A percentile compares a stretch with the other conserved stretches of the same genome.
Conservation (phyloP, 1,284 basidiomycete genomes). For the Trichosporon ovoides region DNA sequence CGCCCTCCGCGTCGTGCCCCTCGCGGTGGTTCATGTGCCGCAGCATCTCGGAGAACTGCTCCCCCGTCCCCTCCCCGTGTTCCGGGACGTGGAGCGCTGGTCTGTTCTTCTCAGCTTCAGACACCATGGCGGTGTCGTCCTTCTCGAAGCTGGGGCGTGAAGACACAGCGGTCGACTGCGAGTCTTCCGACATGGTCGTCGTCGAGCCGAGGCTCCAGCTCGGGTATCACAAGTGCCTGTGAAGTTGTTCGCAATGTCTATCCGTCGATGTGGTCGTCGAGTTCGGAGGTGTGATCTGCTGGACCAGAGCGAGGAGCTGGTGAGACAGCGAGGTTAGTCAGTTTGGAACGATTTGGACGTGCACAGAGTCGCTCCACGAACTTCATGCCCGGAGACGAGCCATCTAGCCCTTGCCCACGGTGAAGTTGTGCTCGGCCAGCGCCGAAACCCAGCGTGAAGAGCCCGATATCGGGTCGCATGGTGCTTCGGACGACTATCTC, state of each 20-base stretch:
- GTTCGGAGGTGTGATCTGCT: too few relatives aligned
- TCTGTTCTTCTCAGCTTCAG: not conserved
- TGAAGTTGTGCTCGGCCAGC: not conserved
- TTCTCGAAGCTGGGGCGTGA: not conserved
- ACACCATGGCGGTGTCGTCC: not conserved
- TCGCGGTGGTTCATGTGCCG: not conserved
- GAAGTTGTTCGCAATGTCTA: too few relatives aligned
- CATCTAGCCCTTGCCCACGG: too few relatives aligned
- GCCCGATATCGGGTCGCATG: not conserved
- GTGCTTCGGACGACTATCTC: constrained; percentile 1
- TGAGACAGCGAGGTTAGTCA: too few relatives aligned
- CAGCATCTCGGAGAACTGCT: not conserved
- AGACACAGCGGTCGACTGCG: constrained; percentile 1
- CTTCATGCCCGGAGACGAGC: too few relatives aligned
- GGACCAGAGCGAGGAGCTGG: too few relatives aligned
- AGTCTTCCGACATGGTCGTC: not conserved
- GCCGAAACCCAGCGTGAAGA: not conserved
- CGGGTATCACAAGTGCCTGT: too few relatives aligned
- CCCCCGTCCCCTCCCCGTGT: not conserved
- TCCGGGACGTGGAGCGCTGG: not conserved
- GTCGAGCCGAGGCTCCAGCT: too few relatives aligned
- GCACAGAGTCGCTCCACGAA: too few relatives aligned
- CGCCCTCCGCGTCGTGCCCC: constrained; percentile 8
- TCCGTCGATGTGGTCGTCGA: too few relatives aligned
- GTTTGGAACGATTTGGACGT: too few relatives aligned